Base-by-base conservation (phyloP, 441 rosid species). In the Biscutella laevigata region DNA sequence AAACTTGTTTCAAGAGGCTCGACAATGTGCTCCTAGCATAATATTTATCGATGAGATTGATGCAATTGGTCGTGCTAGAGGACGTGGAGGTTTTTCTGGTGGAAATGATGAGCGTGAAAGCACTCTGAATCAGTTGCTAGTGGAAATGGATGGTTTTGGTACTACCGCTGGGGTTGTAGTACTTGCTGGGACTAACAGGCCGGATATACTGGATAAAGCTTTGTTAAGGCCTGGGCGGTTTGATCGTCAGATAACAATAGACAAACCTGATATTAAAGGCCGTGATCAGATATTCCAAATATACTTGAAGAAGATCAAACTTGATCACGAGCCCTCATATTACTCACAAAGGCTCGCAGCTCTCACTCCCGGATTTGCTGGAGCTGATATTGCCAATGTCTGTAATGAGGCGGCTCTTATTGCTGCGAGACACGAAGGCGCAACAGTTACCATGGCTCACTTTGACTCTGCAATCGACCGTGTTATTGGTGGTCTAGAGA, bases 371-470 rank as follows among this genome's bases (percentile, higher is more conserved):
- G 89, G 89, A 37, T 82, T 82, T 72, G 86, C 89, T 49, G 89
- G 89, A 54, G 89, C 89, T n/a, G 89, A 82, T 64, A 82, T 82
- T 64, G 89, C 86, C 4, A 82, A 82, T 69, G 84, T 82, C 51
- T 72, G 80, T 69, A 82, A 82, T 42, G 89, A 82, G 72, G 89
- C 89, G 10, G 89, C 86, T 59, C 68, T 82, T 33, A 77, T 82
- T 62, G 86, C 86, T 5, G 86, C 86, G 10, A 79, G 89, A 60
- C 42, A 46, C 28, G 84, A 79, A 64, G 60, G 33, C 14, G 57
- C 44, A 11, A 62, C 51, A 57, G 79, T 82, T 52, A 74, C 71
- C 3, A 74, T 79, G 89, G 79, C 77, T 1, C 84, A 82, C 59
- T 82, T 82, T 61, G 89, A 82, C 67, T 55, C 82, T 22, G 89